phyloP scores from a whole-genome alignment of 306 rosid species.

The Cucurbita moschata region DNA sequence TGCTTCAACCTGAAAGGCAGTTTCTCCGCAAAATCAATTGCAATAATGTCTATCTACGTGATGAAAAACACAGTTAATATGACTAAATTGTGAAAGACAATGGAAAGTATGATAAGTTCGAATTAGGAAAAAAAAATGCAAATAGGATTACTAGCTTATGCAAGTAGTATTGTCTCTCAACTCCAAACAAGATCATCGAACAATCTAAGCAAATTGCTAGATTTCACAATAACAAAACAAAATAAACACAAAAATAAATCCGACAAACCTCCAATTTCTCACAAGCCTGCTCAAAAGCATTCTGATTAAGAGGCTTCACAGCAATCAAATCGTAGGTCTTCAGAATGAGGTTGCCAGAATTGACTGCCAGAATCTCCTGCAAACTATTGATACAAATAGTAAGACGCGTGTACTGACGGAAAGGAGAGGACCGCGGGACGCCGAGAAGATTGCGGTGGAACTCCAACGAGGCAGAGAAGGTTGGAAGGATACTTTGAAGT shows the following conservation, averaged over 20 bases:
- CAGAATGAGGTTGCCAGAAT: constrained; percentile 63
- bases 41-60: constrained; percentile 61
- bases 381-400: constrained; percentile 40
- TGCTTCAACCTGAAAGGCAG: constrained; percentile 63
- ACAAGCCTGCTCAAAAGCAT: constrained; percentile 56
- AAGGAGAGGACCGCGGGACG: constrained; percentile 42
- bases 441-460: constrained; percentile 65
- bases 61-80: constrained; percentile 5
- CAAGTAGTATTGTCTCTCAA: not conserved
- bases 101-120: not conserved
- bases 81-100: not conserved
- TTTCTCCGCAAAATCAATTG: constrained; percentile 57
- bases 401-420: constrained; percentile 83
- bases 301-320: constrained; percentile 51
- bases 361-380: constrained; percentile 39
- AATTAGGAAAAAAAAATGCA: not conserved
- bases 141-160: not conserved
- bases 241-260: not conserved
- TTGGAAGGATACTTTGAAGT: constrained; percentile 53
- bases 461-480: constrained; percentile 40
- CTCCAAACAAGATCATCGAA: not conserved
- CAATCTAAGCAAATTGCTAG: not conserved
- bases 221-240: not conserved
- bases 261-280: constrained; percentile 55
- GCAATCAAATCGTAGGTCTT: constrained; percentile 75